Base-by-base conservation (phyloP, 1,284 basidiomycete species). In the Hymenochaete sp. region DNA sequence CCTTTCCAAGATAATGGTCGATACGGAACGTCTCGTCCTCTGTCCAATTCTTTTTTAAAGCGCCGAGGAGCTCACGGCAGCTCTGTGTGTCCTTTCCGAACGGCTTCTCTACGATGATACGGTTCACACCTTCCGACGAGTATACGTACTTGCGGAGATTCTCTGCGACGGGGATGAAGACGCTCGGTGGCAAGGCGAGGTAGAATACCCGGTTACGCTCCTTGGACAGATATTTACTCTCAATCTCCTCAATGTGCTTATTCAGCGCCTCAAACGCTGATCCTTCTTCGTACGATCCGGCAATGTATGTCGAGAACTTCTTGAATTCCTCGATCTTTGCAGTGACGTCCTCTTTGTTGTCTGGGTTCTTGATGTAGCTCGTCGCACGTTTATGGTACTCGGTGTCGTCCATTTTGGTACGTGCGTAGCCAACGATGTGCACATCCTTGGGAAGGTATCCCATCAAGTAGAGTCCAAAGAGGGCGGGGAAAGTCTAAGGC, bases 11-110 rank as follows among this genome's bases (percentile, higher is more conserved):
- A 65, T 97, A 97, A 62, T 97, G 93, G 66, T 97, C 93, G 62
- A 97, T 97, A 52, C 93, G 87, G 79, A 89, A 97, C 7, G 92
- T 97, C 71, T 97, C 93, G 37, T 95, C 88, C 66, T 97, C 93
- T 3, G 74, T 72, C 92, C 92, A 97, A 55, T 89, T 79, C 55
- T 80, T 62, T 68, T 92, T 93, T 63, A 97, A 72, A 9, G 80
- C 71, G 29, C 67, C 63, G 53, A 96, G 77, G 53, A 97, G 81
- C 53, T 79, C 74, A 38, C 86, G 77, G 49, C 83, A 89, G n/a
- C 85, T 87, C 0, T 90, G 78, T 48, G 88, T 75, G 59, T 97
- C 93, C 66, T 92, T 95, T 38, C 93, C 93, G 61, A 97, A 97
- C 2, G 93, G 93, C 68, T 97, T 97, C 68, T 97, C 93, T 55